A percentile compares a stretch with the other conserved stretches of the same genome.
phyloP scores from a whole-genome alignment of 352 stramenopile genomes.

The Pythium brachiatum region DNA sequence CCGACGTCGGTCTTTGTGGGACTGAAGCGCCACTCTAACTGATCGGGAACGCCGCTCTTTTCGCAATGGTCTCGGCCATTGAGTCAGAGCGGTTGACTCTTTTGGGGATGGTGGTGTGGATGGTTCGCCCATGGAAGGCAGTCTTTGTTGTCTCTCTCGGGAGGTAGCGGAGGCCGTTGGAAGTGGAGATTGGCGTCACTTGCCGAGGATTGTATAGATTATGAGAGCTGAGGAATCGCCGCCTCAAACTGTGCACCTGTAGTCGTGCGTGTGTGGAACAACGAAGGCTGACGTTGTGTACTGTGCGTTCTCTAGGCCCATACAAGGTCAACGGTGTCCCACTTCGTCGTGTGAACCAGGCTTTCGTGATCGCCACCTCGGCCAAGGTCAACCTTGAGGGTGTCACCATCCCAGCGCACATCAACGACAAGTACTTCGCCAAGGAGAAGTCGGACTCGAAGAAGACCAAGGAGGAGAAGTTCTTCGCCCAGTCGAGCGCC shows the following conservation, averaged over 20 bases:
- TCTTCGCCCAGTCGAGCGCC: constrained; percentile 92
- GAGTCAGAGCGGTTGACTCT: not conserved
- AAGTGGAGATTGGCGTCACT: constrained; percentile 13
- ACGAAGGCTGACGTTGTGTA: not conserved
- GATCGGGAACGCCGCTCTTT: not conserved
- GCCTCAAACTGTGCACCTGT: not conserved
- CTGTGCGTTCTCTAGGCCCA: constrained; percentile 43
- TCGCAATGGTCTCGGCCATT: constrained; percentile 6
- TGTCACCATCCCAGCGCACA: constrained; percentile 88
- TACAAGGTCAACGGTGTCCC: constrained; percentile 98
- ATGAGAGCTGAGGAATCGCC: constrained; percentile 57
- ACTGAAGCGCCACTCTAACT: constrained; percentile 3
- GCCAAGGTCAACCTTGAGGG: constrained; percentile 95
- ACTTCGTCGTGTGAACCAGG: constrained; percentile 96
- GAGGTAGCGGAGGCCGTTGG: not conserved
- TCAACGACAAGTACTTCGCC: constrained; percentile 98
- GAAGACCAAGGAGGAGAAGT: constrained; percentile 96
- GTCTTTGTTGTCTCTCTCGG: constrained; percentile 1
- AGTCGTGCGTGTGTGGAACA: not conserved
- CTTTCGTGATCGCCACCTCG: constrained; percentile 98
- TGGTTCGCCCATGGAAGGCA: constrained; percentile 1
- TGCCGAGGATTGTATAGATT: constrained; percentile 39
- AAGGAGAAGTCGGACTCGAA: constrained; percentile 87
- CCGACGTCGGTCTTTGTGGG: constrained; percentile 15
- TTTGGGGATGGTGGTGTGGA: constrained; percentile 9